These are phyloP conservation scores for Trichosporon sp. DNA, from an alignment of 1,284 basidiomycete species.

Conservation along the genomic window DNA sequence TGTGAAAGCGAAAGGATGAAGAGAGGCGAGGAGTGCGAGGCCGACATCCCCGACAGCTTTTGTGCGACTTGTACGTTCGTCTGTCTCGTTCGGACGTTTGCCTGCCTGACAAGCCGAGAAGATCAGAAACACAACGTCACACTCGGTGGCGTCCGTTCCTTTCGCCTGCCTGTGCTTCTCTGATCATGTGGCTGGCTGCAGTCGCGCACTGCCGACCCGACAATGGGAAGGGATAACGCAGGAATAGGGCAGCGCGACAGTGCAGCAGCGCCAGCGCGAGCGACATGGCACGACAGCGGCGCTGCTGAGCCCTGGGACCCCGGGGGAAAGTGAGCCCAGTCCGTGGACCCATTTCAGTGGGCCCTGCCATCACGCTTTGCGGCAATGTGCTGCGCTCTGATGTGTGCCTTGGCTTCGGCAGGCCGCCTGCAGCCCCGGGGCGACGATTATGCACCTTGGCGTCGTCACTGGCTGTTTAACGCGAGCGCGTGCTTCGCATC, in stretches of 20 bases:
- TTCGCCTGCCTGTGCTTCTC: background rate
- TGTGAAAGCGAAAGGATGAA: background rate
- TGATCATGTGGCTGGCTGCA: background rate
- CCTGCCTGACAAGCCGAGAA: background rate
- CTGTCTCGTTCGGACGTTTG: too few relatives aligned
- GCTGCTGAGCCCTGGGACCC: background rate
- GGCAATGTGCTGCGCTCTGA: background rate
- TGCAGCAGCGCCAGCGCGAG: background rate
- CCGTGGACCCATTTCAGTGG: background rate
- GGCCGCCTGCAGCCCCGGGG: too few relatives aligned
- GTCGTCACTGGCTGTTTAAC: background rate
- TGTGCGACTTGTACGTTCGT: background rate
- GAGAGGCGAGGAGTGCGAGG: background rate
- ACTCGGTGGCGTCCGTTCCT: background rate
- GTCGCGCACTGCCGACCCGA: too few relatives aligned
- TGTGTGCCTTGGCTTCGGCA: background rate
- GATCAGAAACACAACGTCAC: background rate
- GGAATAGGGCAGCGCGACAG: background rate
- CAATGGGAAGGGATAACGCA: too few relatives aligned
- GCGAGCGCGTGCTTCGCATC: background rate
- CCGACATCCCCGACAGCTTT: background rate
- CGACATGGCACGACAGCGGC: background rate
- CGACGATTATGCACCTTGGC: background rate
- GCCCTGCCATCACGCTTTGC: background rate
- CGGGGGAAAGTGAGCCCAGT: background rate